Conservation (phyloP, 495 filamentous ascomycete species). For the Amorphotheca resinae region DNA sequence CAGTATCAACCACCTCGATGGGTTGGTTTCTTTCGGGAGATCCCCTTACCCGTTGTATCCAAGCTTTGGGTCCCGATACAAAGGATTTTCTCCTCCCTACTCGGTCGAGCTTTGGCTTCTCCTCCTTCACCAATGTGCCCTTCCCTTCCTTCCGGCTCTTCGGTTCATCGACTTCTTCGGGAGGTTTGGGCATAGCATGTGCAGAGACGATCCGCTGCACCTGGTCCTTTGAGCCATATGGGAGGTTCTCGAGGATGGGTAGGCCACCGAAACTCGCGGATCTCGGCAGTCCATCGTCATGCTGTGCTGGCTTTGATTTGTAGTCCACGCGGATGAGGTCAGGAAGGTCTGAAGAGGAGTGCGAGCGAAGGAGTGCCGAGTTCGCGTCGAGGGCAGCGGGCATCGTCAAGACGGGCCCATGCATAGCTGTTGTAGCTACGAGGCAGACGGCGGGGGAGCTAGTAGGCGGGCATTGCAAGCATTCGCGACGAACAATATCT, state of each 20-base stretch:
- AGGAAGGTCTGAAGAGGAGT: constrained; percentile 19
- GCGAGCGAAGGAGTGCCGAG: constrained; percentile 16
- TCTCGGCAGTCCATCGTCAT: constrained; percentile 15
- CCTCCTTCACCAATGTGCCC: constrained; percentile 13
- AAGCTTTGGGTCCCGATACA: constrained; percentile 21
- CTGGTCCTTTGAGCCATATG: constrained; percentile 2
- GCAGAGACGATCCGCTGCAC: constrained; percentile 3
- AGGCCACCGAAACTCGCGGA: constrained; percentile 20
- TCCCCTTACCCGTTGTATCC: constrained; percentile 20
- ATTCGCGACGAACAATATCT: too few species aligned
- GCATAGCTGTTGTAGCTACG: constrained; percentile 16
- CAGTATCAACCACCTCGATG: constrained; percentile 6
- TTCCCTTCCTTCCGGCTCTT: constrained; percentile 5
- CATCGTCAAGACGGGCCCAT: constrained; percentile 19
- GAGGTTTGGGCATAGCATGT: not conserved
- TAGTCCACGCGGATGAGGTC: constrained; percentile 16
- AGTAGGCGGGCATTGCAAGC: constrained; percentile 15
- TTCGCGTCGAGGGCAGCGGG: constrained; percentile 15
- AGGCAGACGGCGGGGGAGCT: not conserved
- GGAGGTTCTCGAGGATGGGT: constrained; percentile 8
- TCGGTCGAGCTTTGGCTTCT: constrained; percentile 13
- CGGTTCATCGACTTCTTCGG: not conserved
- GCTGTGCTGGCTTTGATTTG: constrained; percentile 5
- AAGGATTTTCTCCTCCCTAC: constrained; percentile 20
- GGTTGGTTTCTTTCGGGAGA: constrained; percentile 16